Conservation (phyloP, 2,329 filamentous ascomycete genomes). For the Diaporthe batatas region DNA sequence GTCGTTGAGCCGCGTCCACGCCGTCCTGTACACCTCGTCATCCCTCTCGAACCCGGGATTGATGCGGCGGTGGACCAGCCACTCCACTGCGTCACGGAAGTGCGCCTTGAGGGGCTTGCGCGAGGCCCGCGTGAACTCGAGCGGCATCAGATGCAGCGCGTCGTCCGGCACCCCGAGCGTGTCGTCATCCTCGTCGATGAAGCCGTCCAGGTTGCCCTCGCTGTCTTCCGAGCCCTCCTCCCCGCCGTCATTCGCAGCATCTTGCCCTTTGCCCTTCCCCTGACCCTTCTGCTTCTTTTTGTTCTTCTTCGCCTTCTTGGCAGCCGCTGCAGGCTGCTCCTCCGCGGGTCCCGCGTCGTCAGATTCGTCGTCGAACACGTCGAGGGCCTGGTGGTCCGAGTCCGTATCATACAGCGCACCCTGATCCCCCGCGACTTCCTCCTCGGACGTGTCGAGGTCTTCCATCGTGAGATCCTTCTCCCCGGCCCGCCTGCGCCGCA, state of each 20-base stretch:
- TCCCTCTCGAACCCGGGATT: constrained; percentile 76
- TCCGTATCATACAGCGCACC: constrained; percentile 53
- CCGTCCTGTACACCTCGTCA: constrained; percentile 74
- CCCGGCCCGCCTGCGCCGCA: constrained; percentile 55
- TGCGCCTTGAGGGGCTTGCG: constrained; percentile 78
- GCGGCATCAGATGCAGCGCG: constrained; percentile 62
- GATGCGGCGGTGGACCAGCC: constrained; percentile 84
- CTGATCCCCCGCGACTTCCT: constrained; percentile 57
- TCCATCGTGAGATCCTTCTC: constrained; percentile 55
- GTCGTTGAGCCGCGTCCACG: constrained; percentile 79
- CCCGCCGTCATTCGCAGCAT: constrained; percentile 12
- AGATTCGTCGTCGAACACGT: constrained; percentile 53
- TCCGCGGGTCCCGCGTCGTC: constrained; percentile 44
- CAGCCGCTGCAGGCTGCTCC: constrained; percentile 30
- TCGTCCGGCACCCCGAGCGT: constrained; percentile 69
- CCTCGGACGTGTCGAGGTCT: constrained; percentile 51
- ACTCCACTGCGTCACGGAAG: constrained; percentile 81
- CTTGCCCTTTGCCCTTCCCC: constrained; percentile 29
- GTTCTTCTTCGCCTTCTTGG: constrained; percentile 39
- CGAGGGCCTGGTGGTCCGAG: constrained; percentile 49
- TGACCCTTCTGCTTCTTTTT: constrained; percentile 44
- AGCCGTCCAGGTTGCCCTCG: constrained; percentile 61
- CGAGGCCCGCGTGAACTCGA: constrained; percentile 76
- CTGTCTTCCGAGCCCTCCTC: constrained; percentile 29
- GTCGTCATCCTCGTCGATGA: constrained; percentile 71